Percentiles rank a stretch among this genome's conserved stretches.
Evolutionary conservation across 257 asterid genomes (phyloP).

Genomic region (Striga asiatica): DNA sequence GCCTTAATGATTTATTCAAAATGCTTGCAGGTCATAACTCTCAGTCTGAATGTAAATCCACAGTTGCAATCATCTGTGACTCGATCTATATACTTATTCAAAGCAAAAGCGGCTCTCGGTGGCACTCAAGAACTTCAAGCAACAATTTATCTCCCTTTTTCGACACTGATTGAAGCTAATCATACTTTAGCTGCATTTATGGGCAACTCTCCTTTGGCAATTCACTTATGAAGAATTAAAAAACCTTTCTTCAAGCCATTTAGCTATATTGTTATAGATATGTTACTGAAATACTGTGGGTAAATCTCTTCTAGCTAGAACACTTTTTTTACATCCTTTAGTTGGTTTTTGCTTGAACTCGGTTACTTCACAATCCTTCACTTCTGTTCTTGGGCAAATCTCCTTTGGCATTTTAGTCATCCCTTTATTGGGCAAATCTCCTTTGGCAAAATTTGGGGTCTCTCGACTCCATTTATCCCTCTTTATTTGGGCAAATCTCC

Average conservation of each 20-base stretch:
- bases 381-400: constrained; percentile 44
- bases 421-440: neutral
- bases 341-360: constrained; percentile 15
- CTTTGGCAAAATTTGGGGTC: neutral
- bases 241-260: constrained; percentile 22
- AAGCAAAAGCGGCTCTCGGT: no score
- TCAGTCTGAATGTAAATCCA: no score
- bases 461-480: neutral
- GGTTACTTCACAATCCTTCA: constrained; percentile 3
- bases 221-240: constrained; percentile 15
- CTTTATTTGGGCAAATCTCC: neutral
- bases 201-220: constrained; percentile 72
- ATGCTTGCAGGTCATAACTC: constrained; percentile 31
- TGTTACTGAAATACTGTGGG: constrained; percentile 21
- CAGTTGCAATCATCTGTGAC: no score
- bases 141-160: no score
- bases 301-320: constrained; percentile 70
- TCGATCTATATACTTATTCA: no score
- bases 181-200: constrained; percentile 13
- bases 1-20: constrained; percentile 1
- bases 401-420: constrained; percentile 46
- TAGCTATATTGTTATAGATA: constrained; percentile 5
- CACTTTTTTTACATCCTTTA: constrained; percentile 22
- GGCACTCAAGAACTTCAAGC: no score
- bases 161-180: constrained; percentile 25